Conservation (phyloP, 352 stramenopile genomes). For the Thraustochytrium striatum region DNA sequence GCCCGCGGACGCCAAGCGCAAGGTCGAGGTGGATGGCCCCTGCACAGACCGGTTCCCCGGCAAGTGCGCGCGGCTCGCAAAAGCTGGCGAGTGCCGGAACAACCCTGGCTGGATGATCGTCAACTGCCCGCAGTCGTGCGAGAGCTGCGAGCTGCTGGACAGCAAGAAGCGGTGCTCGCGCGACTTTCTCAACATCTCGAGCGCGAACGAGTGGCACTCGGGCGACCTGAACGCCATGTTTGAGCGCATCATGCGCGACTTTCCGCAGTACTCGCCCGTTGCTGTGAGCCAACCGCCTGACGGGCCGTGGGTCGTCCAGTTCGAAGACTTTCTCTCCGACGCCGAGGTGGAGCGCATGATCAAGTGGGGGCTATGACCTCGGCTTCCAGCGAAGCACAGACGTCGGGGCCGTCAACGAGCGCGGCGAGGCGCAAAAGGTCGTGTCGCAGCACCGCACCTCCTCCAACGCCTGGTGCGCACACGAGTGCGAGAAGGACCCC, state of each 20-base stretch:
- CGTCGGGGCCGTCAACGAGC: constrained; percentile 59
- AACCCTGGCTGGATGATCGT: constrained; percentile 69
- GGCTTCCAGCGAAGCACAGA: constrained; percentile 62
- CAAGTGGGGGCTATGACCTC: constrained; percentile 53
- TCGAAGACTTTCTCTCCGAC: constrained; percentile 63
- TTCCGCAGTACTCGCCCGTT: constrained; percentile 45
- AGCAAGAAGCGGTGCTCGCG: constrained; percentile 58
- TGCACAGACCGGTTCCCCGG: constrained; percentile 60
- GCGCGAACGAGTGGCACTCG: constrained; percentile 53
- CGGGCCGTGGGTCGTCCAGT: constrained; percentile 62
- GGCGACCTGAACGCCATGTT: constrained; percentile 64
- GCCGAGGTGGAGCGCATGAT: constrained; percentile 60
- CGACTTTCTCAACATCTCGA: constrained; percentile 60
- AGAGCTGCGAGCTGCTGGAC: constrained; percentile 61
- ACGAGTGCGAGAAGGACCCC: constrained; percentile 58
- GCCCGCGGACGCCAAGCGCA: constrained; percentile 11
- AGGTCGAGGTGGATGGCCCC: constrained; percentile 38
- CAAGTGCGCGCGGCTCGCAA: constrained; percentile 53
- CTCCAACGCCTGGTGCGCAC: constrained; percentile 62
- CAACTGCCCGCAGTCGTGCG: constrained; percentile 62
- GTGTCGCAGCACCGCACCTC: constrained; percentile 58
- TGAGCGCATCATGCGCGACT: constrained; percentile 56
- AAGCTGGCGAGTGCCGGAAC: constrained; percentile 53
- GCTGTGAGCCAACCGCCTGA: constrained; percentile 43
- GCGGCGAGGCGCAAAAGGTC: constrained; percentile 62